These are phyloP conservation scores for Sarcodon sp. DNA, from an alignment of 768 basidiomycete genomes.

Conservation along the genomic window DNA sequence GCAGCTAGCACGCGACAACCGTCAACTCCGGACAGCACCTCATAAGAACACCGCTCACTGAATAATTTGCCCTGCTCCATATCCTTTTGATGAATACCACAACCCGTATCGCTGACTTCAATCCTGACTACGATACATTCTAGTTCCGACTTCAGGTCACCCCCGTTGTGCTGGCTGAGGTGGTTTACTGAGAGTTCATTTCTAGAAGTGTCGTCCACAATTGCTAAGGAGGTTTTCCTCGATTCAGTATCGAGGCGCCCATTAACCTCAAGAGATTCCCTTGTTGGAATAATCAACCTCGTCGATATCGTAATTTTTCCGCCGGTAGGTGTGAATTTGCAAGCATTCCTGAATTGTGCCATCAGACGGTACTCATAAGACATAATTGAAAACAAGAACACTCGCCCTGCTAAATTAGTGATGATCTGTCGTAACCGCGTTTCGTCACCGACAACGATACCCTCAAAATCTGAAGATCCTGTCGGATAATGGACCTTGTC, in stretches of 20 bases:
- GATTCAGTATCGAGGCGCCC: neutral
- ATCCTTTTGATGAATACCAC: constrained; percentile 50
- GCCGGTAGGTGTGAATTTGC: constrained; percentile 66
- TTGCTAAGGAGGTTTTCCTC: neutral
- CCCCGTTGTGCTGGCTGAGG: constrained; percentile 38
- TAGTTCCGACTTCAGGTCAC: constrained; percentile 26
- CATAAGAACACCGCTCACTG: constrained; percentile 27
- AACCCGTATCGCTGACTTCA: constrained; percentile 70
- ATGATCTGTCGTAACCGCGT: constrained; percentile 69
- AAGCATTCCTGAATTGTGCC: constrained; percentile 44
- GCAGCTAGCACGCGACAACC: constrained; percentile 29
- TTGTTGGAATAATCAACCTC: constrained; percentile 30
- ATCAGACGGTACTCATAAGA: neutral
- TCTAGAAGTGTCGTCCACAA: neutral
- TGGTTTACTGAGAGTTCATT: constrained; percentile 14
- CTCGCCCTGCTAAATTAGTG: constrained; percentile 70
- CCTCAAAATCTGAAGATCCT: constrained; percentile 32
- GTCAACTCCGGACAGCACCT: neutral
- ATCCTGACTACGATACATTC: constrained; percentile 75
- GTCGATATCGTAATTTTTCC: constrained; percentile 60
- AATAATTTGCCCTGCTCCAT: constrained; percentile 62
- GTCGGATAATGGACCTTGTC: constrained; percentile 21
- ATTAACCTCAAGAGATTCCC: neutral
- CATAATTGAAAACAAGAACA: neutral
- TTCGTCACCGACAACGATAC: constrained; percentile 75